These are phyloP conservation scores for Candida wancherniae DNA, from an alignment of 805 yeast genomes.

Conservation along the genomic window DNA sequence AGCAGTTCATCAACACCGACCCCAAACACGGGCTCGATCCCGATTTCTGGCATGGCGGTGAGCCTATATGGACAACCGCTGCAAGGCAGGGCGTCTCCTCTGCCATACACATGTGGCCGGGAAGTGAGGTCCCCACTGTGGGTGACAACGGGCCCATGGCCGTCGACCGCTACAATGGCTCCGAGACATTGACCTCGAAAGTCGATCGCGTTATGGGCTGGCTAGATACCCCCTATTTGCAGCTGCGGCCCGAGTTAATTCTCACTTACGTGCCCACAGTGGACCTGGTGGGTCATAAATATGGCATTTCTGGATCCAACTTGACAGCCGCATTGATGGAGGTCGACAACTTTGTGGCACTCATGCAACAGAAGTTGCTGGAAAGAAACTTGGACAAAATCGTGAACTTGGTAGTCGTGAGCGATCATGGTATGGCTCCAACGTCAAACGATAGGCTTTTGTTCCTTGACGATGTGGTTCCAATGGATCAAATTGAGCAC, in stretches of 20 bases:
- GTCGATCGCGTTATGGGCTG: conserved; percentile 55
- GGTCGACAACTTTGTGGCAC: conserved; percentile 63
- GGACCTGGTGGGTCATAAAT: conserved; percentile 70
- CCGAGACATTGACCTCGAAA: conserved; percentile 57
- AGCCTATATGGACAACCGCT: conserved; percentile 84
- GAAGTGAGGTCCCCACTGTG: conserved; percentile 67
- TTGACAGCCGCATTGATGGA: conserved; percentile 49
- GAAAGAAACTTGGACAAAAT: conserved; percentile 56
- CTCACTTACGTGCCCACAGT: conserved; percentile 77
- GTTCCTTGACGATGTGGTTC: conserved; percentile 67
- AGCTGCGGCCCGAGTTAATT: conserved; percentile 67
- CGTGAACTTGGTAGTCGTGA: conserved; percentile 71
- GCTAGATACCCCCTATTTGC: conserved; percentile 53
- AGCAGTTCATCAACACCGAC: conserved; percentile 60
- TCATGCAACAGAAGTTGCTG: conserved; percentile 43
- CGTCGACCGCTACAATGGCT: conserved; percentile 60
- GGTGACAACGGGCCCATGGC: conserved; percentile 41
- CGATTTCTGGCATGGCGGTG: conserved; percentile 79
- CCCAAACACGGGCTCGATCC: conserved; percentile 48
- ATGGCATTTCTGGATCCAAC: conserved; percentile 62
- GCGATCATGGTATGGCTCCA: conserved; percentile 95
- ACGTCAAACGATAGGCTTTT: conserved; percentile 66
- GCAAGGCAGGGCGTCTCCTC: conserved; percentile 52
- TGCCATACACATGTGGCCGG: conserved; percentile 97
- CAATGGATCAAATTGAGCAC: conserved; percentile 50